Percentiles rank a stretch among this genome's conserved stretches.
Conservation (phyloP, 495 filamentous ascomycete genomes). For the Penicillium angulare region DNA sequence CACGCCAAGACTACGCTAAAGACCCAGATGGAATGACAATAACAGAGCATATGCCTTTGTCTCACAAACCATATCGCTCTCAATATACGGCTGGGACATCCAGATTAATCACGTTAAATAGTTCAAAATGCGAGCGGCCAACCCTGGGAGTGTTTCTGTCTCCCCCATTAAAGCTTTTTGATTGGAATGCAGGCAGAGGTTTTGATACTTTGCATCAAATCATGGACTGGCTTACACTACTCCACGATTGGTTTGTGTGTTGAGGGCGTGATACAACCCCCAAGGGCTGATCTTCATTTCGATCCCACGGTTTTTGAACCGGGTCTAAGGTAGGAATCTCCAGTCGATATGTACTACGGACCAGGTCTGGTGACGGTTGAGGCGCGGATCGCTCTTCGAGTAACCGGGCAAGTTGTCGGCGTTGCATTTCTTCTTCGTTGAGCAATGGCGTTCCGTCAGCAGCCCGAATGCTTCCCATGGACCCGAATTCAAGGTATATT, state of each 20-base stretch:
- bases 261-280: neutral
- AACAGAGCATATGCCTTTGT: no score
- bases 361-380: conserved; percentile 17
- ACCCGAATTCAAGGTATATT: conserved; percentile 19
- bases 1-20: no score
- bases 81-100: no score
- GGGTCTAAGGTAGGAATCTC: conserved; percentile 21
- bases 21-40: no score
- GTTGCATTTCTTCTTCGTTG: conserved; percentile 39
- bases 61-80: no score
- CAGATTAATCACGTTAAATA: no score
- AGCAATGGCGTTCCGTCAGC: conserved; percentile 22
- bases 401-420: conserved; percentile 34
- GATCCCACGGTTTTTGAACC: conserved; percentile 9
- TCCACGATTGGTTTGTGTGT: neutral
- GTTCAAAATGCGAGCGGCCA: no score
- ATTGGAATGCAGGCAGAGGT: no score
- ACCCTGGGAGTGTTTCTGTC: no score
- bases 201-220: no score
- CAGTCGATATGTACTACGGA: conserved; percentile 36
- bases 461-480: conserved; percentile 2
- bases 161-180: no score
- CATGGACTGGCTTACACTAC: neutral
- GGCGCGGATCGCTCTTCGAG: conserved; percentile 21
- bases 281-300: neutral